Evolutionary conservation across 495 filamentous ascomycete species (phyloP).

Genomic region (Aspergillus diversus): DNA sequence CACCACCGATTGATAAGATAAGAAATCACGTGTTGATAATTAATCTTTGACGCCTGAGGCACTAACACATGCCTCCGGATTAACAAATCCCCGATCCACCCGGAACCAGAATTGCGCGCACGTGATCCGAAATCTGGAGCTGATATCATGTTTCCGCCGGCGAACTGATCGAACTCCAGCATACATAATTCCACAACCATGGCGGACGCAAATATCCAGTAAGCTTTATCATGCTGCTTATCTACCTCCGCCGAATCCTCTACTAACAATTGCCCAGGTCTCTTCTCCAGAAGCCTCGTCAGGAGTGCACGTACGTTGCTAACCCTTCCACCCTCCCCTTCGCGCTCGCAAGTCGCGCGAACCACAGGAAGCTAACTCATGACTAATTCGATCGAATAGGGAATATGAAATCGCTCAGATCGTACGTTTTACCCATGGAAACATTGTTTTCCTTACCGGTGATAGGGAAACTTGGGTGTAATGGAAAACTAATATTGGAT

Average conservation of each 20-base stretch:
- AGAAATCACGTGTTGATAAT: conserved; percentile 6
- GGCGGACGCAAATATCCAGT: conserved; percentile 24
- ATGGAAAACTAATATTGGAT: background rate
- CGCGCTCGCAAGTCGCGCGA: background rate
- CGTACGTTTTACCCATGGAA: conserved; percentile 6
- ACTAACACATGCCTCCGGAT: background rate
- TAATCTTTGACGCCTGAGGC: background rate
- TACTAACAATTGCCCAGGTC: conserved; percentile 9
- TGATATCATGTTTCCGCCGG: conserved; percentile 21
- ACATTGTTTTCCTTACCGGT: background rate
- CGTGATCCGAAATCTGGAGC: conserved; percentile 23
- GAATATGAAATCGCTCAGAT: conserved; percentile 25
- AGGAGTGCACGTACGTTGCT: conserved; percentile 20
- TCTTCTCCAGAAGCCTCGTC: conserved; percentile 23
- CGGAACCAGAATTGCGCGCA: background rate
- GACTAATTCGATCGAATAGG: background rate
- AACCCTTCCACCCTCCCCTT: conserved; percentile 1
- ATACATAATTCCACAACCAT: conserved; percentile 13
- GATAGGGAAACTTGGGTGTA: background rate
- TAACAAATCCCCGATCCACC: background rate
- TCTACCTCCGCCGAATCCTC: background rate
- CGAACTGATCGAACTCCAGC: conserved; percentile 10
- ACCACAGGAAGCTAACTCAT: conserved; percentile 8
- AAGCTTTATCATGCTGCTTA: background rate
- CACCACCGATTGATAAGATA: background rate